These are phyloP conservation scores for Alternaria incomplexa DNA, from an alignment of 2,329 filamentous ascomycete genomes.

Conservation along the genomic window DNA sequence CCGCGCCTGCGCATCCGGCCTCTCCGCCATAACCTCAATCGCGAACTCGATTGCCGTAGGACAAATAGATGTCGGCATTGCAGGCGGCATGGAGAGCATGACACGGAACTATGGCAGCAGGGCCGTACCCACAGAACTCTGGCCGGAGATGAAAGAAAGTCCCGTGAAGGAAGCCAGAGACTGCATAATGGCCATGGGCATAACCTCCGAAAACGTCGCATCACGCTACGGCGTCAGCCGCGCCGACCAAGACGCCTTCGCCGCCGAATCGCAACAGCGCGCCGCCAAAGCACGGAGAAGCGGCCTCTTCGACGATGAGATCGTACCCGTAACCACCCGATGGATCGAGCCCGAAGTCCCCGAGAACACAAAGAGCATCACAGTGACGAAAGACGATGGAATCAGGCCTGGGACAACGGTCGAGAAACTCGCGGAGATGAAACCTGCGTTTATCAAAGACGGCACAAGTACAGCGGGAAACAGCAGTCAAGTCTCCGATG, in stretches of 20 bases:
- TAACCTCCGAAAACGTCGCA: slow-evolving; percentile 89
- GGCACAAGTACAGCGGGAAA: slow-evolving; percentile 87
- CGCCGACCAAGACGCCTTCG: slow-evolving; percentile 82
- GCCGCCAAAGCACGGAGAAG: slow-evolving; percentile 72
- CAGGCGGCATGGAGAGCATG: slow-evolving; percentile 96
- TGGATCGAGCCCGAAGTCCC: slow-evolving; percentile 67
- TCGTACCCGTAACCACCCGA: slow-evolving; percentile 77
- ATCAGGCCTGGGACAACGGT: slow-evolving; percentile 71
- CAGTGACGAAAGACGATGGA: slow-evolving; percentile 80
- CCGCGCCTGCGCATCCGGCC: slow-evolving; percentile 79
- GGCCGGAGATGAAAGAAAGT: slow-evolving; percentile 73
- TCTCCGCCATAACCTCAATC: slow-evolving; percentile 77
- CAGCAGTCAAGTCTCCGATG: slow-evolving; percentile 83
- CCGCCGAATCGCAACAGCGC: slow-evolving; percentile 73
- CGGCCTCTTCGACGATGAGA: slow-evolving; percentile 78
- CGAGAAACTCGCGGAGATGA: slow-evolving; percentile 78
- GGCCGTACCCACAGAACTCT: slow-evolving; percentile 84
- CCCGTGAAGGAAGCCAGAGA: slow-evolving; percentile 73
- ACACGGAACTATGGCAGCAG: slow-evolving; percentile 84
- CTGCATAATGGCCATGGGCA: slow-evolving; percentile 93
- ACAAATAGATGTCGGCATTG: slow-evolving; percentile 75
- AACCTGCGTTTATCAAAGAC: slow-evolving; percentile 80
- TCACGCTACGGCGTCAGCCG: slow-evolving; percentile 74
- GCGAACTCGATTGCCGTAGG: slow-evolving; percentile 78
- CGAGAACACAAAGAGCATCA: slow-evolving; percentile 62